Evolutionary conservation across 768 basidiomycete species (phyloP), one percentile per base, ranked within the genome.

Genomic region (Cystobasidiopsis lactophilus): DNA sequence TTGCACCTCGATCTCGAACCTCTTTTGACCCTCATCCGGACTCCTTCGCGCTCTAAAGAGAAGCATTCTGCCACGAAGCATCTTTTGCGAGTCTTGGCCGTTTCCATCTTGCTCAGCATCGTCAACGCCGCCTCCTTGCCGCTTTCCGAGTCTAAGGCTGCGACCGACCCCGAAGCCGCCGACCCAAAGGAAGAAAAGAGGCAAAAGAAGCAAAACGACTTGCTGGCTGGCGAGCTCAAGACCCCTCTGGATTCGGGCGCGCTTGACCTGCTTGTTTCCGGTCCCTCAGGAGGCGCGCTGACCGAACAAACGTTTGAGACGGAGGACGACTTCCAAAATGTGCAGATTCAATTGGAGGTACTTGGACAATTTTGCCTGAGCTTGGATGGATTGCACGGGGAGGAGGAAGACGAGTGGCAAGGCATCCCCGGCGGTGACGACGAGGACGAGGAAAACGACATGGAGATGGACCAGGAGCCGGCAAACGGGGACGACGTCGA

Each of bases 371-470:
- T 56, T 5, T 23, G 23, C n/a, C 23, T 27, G 16, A 27, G 21
- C 29, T 27, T 47, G 29, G 45, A 47, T 29, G 45, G 45, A 9
- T 47, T 47, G 24, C 23, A 13, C 24, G 45, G 14, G 16, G 45
- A 47, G 29, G 45, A 23, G 7, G 55, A 56, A 19, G 21, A 27
- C 23, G 53, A 33, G 9, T 24, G 48, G 16, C 11, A 30, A 9
- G 53, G 53, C n/a, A 40, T 23, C 9, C n/a, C n/a, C n/a, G n/a
- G n/a, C n/a, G n/a, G n/a, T n/a, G n/a, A n/a, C n/a, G 53, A 54
- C 21, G 46, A 54, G 24, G 51, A 45, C n/a, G 55, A 56, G 46
- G 55, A 56, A 31, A 14, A n/a, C n/a, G 30, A 50, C 30, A 18
- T 21, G 3, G 40, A 23, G 26, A 19, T 31, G 18, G 53, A 35